phyloP scores from a whole-genome alignment of 352 stramenopile species.

The Peronospora tabacina region DNA sequence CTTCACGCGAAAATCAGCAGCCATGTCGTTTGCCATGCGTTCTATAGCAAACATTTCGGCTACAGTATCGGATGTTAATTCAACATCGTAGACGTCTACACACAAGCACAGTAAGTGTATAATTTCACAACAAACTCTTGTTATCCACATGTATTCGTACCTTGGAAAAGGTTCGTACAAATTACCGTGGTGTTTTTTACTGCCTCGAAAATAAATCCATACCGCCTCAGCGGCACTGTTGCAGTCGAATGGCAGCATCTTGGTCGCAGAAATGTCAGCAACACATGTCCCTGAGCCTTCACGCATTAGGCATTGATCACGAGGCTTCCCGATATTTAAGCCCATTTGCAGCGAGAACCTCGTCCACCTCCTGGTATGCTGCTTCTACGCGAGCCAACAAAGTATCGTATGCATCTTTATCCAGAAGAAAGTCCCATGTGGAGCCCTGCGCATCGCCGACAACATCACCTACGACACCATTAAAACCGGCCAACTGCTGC shows the following conservation, averaged over 20 bases:
- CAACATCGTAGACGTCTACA: slow-evolving; percentile 21
- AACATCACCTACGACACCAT: slow-evolving; percentile 19
- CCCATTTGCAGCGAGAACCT: slow-evolving; percentile 33
- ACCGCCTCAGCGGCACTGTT: slow-evolving; percentile 30
- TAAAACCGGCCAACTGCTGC: slow-evolving; percentile 29
- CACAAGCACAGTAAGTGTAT: slow-evolving; percentile 5
- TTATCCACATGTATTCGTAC: slow-evolving; percentile 9
- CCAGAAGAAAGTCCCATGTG: slow-evolving; percentile 28
- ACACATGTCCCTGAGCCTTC: slow-evolving; percentile 31
- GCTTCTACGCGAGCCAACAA: slow-evolving; percentile 26
- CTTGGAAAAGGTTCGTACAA: slow-evolving; percentile 37
- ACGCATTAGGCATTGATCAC: slow-evolving; percentile 29
- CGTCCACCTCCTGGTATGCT: slow-evolving; percentile 33
- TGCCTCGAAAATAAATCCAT: slow-evolving; percentile 42
- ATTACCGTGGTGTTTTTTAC: slow-evolving; percentile 36
- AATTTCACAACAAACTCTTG: neutral
- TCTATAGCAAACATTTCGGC: slow-evolving; percentile 33
- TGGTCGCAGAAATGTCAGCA: slow-evolving; percentile 42
- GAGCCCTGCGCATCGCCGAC: slow-evolving; percentile 11
- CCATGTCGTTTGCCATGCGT: slow-evolving; percentile 27
- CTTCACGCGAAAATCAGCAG: slow-evolving; percentile 30
- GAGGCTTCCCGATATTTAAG: slow-evolving; percentile 28
- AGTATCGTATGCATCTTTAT: slow-evolving; percentile 31
- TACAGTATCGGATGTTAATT: slow-evolving; percentile 31
- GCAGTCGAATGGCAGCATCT: slow-evolving; percentile 42